A percentile compares a stretch with the other conserved stretches of the same genome.
These are phyloP conservation scores for Apiotrichum domesticum DNA, from an alignment of 1,284 basidiomycete genomes.

Conservation along the genomic window DNA sequence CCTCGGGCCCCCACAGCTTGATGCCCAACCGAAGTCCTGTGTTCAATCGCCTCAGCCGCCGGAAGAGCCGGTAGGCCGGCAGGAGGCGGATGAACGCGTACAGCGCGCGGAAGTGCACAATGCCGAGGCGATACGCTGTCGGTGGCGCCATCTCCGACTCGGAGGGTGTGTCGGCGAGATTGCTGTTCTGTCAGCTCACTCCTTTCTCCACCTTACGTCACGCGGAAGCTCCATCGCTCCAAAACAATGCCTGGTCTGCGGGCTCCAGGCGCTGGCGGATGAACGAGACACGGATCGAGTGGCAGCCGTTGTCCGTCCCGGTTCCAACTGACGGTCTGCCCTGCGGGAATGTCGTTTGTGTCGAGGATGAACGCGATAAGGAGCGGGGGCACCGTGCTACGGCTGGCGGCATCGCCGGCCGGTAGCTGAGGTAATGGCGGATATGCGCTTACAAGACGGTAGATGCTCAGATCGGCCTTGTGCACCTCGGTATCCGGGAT, in stretches of 20 bases:
- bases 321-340: constrained; percentile 41
- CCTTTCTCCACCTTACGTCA: constrained; percentile 34
- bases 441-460: constrained; percentile 32
- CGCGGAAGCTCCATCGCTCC: constrained; percentile 43
- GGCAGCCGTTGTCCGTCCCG: constrained; percentile 22
- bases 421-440: constrained; percentile 11
- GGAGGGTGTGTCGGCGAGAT: not conserved
- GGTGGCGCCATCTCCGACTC: constrained; percentile 32
- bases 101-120: constrained; percentile 43
- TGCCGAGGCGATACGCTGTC: constrained; percentile 40
- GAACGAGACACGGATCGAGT: constrained; percentile 22
- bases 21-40: constrained; percentile 42
- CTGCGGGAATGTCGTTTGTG: constrained; percentile 37
- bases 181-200: constrained; percentile 16
- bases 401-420: constrained; percentile 4
- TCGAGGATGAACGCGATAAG: constrained; percentile 46
- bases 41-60: constrained; percentile 33
- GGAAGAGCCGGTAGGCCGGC: constrained; percentile 39
- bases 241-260: constrained; percentile 35
- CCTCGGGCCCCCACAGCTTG: constrained; percentile 45
- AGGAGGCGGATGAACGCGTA: constrained; percentile 38
- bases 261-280: constrained; percentile 15
- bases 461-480: constrained; percentile 39
- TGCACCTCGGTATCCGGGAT: constrained; percentile 42
- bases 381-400: constrained; percentile 37